Evolutionary conservation across 495 filamentous ascomycete species (phyloP), one percentile per base, ranked within the genome.

Genomic region (Penicillium coprophilum): DNA sequence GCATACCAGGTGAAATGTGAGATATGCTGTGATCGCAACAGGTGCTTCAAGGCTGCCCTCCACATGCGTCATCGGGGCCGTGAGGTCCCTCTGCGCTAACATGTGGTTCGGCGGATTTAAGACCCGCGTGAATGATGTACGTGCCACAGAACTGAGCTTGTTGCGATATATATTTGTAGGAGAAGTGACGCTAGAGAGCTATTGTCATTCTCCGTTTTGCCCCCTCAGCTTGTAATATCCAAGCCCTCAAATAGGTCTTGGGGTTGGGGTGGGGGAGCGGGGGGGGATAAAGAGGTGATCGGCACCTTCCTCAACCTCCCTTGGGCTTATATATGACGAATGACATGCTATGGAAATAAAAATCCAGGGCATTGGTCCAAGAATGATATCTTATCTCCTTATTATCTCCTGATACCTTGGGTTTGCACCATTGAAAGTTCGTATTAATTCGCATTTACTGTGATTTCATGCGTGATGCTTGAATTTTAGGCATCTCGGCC

Each of bases 11-110:
- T 44, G 41, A 44, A 51, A 17, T 13, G 12, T 40, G 50, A 43
- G 44, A 38, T 30, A 38, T 60, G 23, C 49, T 40, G 46, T 56
- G 55, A 47, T 63, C 50, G 38, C 32, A 49, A 21, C 9, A 15
- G 24, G 30, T 56, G 51, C 48, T 53, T 12, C 36, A 27, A 23
- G 39, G 53, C 58, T 5, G 24, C 24, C 24, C 62, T 56, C 64
- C 64, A 65, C 62, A 47, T 68, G 65, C 65, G 65, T 68, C 65
- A 68, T 68, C 36, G 55, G 58, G 58, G 46, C 57, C 56, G 47
- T 53, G 21, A 41, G 48, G 50, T 44, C 54, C 59, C 50, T 57
- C 53, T n/a, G 46, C 51, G 11, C 34, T 36, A 46, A 23, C 27
- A 40, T 24, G 44, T 61, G 62, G 62, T 57, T 63, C 55, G 57